Evolutionary conservation across 306 rosid genomes (phyloP).

Genomic region (Neltuma alba): DNA sequence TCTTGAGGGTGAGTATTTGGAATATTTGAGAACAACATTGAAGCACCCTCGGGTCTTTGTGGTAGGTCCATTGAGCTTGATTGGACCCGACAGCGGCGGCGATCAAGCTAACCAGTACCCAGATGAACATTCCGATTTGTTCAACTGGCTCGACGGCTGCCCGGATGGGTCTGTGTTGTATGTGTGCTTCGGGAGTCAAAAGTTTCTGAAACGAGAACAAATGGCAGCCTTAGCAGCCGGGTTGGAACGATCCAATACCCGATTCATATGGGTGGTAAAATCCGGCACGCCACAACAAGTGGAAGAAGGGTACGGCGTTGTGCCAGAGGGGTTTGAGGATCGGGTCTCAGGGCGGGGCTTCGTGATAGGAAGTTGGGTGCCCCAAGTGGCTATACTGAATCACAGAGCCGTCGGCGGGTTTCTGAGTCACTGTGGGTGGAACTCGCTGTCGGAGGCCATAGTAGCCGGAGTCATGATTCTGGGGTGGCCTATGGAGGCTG

Average conservation of each 20-base stretch:
- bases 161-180: no score
- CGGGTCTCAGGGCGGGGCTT: conserved; percentile 43
- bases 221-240: conserved; percentile 57
- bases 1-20: no score
- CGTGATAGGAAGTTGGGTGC: conserved; percentile 46
- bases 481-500: conserved; percentile 74
- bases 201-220: conserved; percentile 41
- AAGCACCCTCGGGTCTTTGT: no score
- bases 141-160: no score
- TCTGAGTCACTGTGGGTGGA: conserved; percentile 31
- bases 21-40: no score
- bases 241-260: conserved; percentile 42
- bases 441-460: conserved; percentile 46
- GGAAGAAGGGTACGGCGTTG: conserved; percentile 26
- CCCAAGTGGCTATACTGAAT: neutral
- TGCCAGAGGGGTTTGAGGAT: conserved; percentile 54
- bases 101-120: no score
- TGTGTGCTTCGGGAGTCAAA: conserved; percentile 66
- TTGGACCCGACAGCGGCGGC: no score
- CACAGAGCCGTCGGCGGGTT: conserved; percentile 1
- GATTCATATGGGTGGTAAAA: conserved; percentile 59
- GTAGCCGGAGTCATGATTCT: conserved; percentile 44
- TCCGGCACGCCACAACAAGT: conserved; percentile 27
- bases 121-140: no score
- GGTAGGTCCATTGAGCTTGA: no score